Base-by-base conservation (phyloP, 139 green algal genomes). In the Picochlorum sp. region DNA sequence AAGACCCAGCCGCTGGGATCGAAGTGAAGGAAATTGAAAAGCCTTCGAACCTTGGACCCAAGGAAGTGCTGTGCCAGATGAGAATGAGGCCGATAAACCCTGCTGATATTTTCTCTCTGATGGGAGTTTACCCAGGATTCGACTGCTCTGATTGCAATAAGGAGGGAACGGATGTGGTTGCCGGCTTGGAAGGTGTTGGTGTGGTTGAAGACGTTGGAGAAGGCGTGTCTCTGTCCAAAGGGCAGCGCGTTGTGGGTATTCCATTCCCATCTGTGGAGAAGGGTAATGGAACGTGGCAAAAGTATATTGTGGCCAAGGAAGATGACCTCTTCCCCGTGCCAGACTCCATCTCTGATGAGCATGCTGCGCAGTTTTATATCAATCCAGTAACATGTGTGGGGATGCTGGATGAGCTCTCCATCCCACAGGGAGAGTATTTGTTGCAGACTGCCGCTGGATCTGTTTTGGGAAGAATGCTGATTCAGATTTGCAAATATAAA, bases 391-490 rank as follows among this genome's bases (percentile, higher is more conserved):
- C 81, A 3, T 71, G 77, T 21, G 49, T 63, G 15, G 79, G 75
- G 30, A 71, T 86, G 58, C 37, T 87, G 13, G 23, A 81, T 1
- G 54, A 45, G 24, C 45, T 86, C n/a, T 38, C 44, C 24, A 45
- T 66, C 20, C 77, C 77, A 4, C 57, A 66, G 30, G 73, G 74
- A 3, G 66, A 81, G 20, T 82, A 60, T 20, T 67, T 83, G 58
- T 54, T 83, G 52, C 70, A 82, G 72, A 81, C 69, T 30, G 77
- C 72, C 13, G 77, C 73, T 5, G 77, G 70, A 38, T 79, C 69
- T 26, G 75, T 75, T 31, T 71, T 83, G n/a, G 77, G 77, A 2
- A 58, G 74, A 30, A 68, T 77, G 44, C 15, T 78, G 4, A 74
- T 81, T 38, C 47, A 70, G 47, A 57, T 77, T 3, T 65, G 63